Conservation (phyloP, 192 early-diverging fungal genomes). For the Nowakowskiella sp. region DNA sequence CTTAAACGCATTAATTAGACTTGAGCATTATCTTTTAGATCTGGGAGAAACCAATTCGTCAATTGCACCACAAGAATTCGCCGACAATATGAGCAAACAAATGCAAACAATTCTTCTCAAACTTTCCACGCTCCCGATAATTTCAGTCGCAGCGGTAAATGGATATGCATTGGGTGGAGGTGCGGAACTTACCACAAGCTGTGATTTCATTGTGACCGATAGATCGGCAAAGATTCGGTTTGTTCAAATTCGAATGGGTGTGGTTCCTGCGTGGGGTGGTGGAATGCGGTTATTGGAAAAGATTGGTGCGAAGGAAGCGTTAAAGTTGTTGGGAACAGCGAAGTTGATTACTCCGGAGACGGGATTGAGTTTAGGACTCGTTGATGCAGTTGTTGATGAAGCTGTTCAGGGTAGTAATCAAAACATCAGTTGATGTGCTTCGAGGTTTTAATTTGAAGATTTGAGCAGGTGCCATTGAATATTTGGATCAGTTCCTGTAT, state of each 20-base stretch:
- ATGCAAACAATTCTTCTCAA: conserved; percentile 56
- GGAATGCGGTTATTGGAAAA: conserved; percentile 19
- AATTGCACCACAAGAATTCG: conserved; percentile 29
- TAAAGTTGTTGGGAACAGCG: too few species aligned
- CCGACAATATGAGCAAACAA: conserved; percentile 34
- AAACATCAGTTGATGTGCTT: too few species aligned
- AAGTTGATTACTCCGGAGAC: too few species aligned
- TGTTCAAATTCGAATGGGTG: conserved; percentile 53
- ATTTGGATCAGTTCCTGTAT: too few species aligned
- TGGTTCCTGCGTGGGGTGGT: conserved; percentile 60
- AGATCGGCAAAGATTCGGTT: conserved; percentile 40
- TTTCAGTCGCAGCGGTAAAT: conserved; percentile 53
- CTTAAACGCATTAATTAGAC: conserved; percentile 15
- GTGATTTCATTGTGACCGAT: conserved; percentile 47
- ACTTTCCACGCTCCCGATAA: conserved; percentile 43
- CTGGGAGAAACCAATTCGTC: conserved; percentile 41
- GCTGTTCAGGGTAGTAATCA: too few species aligned
- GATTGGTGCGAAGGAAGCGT: too few species aligned
- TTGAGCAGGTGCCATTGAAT: too few species aligned
- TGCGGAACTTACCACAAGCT: conserved; percentile 51
- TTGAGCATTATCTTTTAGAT: conserved; percentile 31
- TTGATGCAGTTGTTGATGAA: too few species aligned
- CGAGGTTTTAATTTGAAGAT: too few species aligned
- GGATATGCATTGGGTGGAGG: conserved; percentile 62
- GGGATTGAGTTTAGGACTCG: too few species aligned